phyloP scores from a whole-genome alignment of 192 early-diverging fungal species.

The Diversispora epigaea region DNA sequence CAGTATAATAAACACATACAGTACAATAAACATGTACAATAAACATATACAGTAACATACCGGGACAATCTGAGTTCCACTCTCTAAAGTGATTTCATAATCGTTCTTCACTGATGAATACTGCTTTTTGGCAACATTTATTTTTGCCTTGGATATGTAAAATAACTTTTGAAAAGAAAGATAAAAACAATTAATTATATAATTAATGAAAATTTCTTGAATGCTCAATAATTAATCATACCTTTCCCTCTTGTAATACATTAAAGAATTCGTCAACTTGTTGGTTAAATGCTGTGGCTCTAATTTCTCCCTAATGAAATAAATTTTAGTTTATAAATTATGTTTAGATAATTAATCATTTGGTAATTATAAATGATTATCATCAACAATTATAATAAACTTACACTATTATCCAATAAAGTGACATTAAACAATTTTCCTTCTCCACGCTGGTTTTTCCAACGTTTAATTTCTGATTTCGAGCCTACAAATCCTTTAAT shows the following conservation, averaged over 20 bases:
- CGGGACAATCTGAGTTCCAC: conserved; percentile 58
- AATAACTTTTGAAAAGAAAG: conserved; percentile 53
- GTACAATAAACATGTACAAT: too few relatives aligned
- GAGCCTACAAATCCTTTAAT: conserved; percentile 87
- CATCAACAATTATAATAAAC: conserved; percentile 26
- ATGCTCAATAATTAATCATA: conserved; percentile 26
- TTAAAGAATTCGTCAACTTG: conserved; percentile 76
- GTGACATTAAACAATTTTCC: conserved; percentile 89
- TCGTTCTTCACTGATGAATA: conserved; percentile 82
- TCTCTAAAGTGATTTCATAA: conserved; percentile 88
- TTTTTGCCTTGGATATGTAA: conserved; percentile 75
- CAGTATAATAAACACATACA: too few relatives aligned
- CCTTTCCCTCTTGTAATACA: conserved; percentile 77
- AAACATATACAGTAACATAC: conserved; percentile 35
- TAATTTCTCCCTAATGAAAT: conserved; percentile 80
- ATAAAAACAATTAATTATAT: not conserved
- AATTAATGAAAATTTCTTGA: not conserved
- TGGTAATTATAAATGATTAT: not conserved
- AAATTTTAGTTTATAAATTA: not conserved
- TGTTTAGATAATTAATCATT: not conserved
- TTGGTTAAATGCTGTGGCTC: conserved; percentile 91
- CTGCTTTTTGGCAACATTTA: conserved; percentile 84
- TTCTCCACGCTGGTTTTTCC: conserved; percentile 68
- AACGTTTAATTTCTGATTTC: conserved; percentile 81
- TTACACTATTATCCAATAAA: conserved; percentile 82